Evolutionary conservation across 2,329 filamentous ascomycete genomes (phyloP).

Genomic region (Rhynchosporium secalis): DNA sequence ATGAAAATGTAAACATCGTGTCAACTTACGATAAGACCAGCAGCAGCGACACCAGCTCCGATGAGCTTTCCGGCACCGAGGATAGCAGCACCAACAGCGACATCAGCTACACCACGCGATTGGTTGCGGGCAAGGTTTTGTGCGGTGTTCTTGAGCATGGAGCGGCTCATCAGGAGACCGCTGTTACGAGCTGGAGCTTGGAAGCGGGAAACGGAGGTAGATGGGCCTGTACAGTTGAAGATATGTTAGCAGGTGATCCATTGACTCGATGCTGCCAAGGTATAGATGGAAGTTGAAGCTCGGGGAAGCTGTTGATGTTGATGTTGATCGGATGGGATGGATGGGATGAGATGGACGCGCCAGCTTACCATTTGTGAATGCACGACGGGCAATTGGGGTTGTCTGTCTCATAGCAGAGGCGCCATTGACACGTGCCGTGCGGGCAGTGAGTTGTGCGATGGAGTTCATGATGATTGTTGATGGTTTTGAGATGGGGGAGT

Average conservation of each 20-base stretch:
- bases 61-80: slow-evolving; percentile 34
- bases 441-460: slow-evolving; percentile 31
- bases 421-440: slow-evolving; percentile 34
- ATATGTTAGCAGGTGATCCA: background rate
- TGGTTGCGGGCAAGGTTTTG: slow-evolving; percentile 31
- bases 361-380: slow-evolving; percentile 34
- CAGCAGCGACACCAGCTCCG: slow-evolving; percentile 34
- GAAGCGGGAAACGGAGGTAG: slow-evolving; percentile 34
- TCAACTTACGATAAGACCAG: slow-evolving; percentile 33
- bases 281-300: slow-evolving; percentile 8
- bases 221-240: slow-evolving; percentile 25
- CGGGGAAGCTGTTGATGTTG: slow-evolving; percentile 18
- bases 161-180: slow-evolving; percentile 32
- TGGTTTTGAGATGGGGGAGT: slow-evolving; percentile 27
- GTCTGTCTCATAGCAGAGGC: slow-evolving; percentile 28
- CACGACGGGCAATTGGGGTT: slow-evolving; percentile 33
- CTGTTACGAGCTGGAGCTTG: slow-evolving; percentile 27
- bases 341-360: background rate
- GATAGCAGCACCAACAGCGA: slow-evolving; percentile 34
- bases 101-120: slow-evolving; percentile 33
- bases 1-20: background rate
- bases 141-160: slow-evolving; percentile 31
- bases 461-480: slow-evolving; percentile 35
- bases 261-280: slow-evolving; percentile 2
- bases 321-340: slow-evolving; percentile 1